Evolutionary conservation across 352 stramenopile species (phyloP), one percentile per base, ranked within the genome.

Genomic region (Phytophthora pistaciae): DNA sequence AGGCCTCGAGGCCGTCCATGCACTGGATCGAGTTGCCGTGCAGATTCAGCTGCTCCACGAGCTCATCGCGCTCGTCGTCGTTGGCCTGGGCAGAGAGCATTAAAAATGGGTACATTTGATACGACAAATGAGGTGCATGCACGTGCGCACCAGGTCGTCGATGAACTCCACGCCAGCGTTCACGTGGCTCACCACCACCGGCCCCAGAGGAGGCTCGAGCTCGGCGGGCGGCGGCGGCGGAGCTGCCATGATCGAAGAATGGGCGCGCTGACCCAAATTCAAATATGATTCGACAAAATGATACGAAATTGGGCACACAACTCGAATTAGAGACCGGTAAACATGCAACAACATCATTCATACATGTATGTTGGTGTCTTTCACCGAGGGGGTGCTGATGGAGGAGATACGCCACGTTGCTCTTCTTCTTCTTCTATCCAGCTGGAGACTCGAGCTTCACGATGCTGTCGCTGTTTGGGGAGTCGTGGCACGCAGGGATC

Each of bases 31-130:
- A 49, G 68, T 96, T 96, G 5, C 89, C 89, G 67, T 94, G 88
- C 16, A 94, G 54, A 73, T 94, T 96, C 60, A 96, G 72, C 59
- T 93, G 85, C 75, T 89, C 83, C 29, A 93, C 77, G 18, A 69
- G 60, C 27, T 84, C 76, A 55, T 90, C 79, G 60, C 72, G 55
- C 13, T 79, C 74, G 46, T 86, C 66, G 36, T 77, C 79, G 10
- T 59, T 60, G 31, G 57, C 56, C 81, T 85, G 38, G 38, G 7
- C 29, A 7, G 29, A 33, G 29, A 8, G 6, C 5, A 33, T 33
- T 9, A 9, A 33, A 54, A 54, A 42, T 59, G 40, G 25, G 44
- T 65, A 33, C 29, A 8, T 33, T 33, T 33, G 29, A 9, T 33
- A 33, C 0, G 7, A 48, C 20, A 50, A 6, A 56, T 13, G 14